Base-by-base conservation (phyloP, 768 basidiomycete genomes). In the Pisolithus orientalis region DNA sequence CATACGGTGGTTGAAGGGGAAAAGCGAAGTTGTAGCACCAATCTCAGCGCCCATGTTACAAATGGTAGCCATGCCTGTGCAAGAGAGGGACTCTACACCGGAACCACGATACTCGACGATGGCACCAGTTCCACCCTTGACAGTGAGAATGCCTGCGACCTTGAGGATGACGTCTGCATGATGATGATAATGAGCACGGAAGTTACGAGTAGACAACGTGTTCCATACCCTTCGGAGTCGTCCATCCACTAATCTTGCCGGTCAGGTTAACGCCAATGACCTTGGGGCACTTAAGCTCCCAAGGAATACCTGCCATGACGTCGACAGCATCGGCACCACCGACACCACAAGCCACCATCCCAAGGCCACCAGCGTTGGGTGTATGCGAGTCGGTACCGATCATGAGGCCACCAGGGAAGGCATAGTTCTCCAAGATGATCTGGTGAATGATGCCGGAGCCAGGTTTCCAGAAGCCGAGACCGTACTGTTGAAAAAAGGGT, bases 11-110 rank as follows among this genome's bases (percentile, higher is more conserved):
- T 98, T 99, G 85, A 89, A 98, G 62, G 96, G 96, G 91, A 99
- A 99, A 61, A 98, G 73, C 16, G 95, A 97, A 21, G 96, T 98
- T 9, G 96, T 99, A 37, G 96, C 96, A 68, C 95, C 95, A 64
- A 98, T 97, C 73, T 99, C 95, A 61, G 95, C 95, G 79, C 95
- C 95, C 95, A 98, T 99, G 83, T 97, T 99, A 72, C 95, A 97
- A 64, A 99, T 95, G 21, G 95, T 98, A 49, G 92, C 95, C 94
- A 98, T 96, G 72, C 95, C 95, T 45, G 95, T 99, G 81, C 89
- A 92, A 45, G 94, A 96, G 55, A 99, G 82, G 32, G 92, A 92
- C 66, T 95, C 88, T 56, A 98, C 88, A 79, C 95, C 95, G 64
- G 93, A 72, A 58, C 95, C 95, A 60, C 77, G 85, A 77, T 99